A percentile compares a stretch with the other conserved stretches of the same genome.
phyloP scores from a whole-genome alignment of 1,284 basidiomycete species.

The Butyriboletus appendiculatus region DNA sequence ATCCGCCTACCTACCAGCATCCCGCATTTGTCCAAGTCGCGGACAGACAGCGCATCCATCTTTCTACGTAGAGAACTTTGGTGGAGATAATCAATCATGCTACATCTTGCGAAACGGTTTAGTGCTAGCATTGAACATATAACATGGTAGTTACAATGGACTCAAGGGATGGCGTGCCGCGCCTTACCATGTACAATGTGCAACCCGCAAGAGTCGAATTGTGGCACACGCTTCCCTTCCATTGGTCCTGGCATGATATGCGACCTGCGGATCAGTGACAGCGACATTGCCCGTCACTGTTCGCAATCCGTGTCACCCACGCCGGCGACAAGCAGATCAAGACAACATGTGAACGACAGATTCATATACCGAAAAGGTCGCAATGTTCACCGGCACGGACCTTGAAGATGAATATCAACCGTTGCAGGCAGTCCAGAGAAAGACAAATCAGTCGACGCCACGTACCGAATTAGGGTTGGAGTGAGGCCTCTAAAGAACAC shows the following conservation, averaged over 20 bases:
- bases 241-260: not conserved
- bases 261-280: not conserved
- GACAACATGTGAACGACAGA: slow-evolving; percentile 22
- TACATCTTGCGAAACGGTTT: not conserved
- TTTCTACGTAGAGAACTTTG: not conserved
- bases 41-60: no score
- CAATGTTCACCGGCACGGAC: slow-evolving; percentile 54
- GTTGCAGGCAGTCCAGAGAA: not conserved
- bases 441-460: slow-evolving; percentile 10
- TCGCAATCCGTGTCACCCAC: not conserved
- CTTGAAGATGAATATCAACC: slow-evolving; percentile 37
- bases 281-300: not conserved
- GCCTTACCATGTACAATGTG: not conserved
- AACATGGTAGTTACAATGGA: not conserved
- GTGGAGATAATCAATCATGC: no score
- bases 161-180: no score
- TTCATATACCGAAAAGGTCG: slow-evolving; percentile 56
- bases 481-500: slow-evolving; percentile 78
- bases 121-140: not conserved
- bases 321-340: slow-evolving; percentile 1
- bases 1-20: no score
- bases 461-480: slow-evolving; percentile 78
- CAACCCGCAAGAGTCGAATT: not conserved
- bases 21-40: no score
- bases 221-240: not conserved